These are phyloP conservation scores for Penicillium angulare DNA, from an alignment of 495 filamentous ascomycete genomes.

Conservation along the genomic window DNA sequence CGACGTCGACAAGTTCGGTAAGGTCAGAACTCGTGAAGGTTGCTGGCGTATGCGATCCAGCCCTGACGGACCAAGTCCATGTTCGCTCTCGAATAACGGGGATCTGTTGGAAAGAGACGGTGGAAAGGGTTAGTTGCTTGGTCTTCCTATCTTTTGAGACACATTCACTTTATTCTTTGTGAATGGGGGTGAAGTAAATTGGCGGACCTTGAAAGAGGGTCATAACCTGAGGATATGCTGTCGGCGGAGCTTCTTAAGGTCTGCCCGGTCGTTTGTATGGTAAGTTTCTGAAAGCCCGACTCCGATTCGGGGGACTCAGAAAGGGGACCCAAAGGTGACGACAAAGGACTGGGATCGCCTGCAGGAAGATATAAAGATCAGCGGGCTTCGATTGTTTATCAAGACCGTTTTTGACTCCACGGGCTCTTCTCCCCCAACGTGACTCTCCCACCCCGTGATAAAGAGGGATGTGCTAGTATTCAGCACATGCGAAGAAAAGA, in stretches of 20 bases:
- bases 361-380: constrained; percentile 19
- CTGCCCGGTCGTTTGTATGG: constrained; percentile 35
- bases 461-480: background rate
- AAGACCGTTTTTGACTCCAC: constrained; percentile 5
- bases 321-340: constrained; percentile 44
- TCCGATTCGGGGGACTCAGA: constrained; percentile 43
- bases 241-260: constrained; percentile 44
- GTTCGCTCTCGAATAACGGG: constrained; percentile 60
- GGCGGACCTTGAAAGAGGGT: constrained; percentile 43
- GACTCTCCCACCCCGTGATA: constrained; percentile 6
- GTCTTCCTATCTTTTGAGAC: constrained; percentile 16
- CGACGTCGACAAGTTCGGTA: constrained; percentile 63
- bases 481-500: background rate
- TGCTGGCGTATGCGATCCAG: constrained; percentile 90
- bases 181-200: constrained; percentile 23
- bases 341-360: constrained; percentile 49
- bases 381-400: constrained; percentile 12
- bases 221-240: constrained; percentile 42
- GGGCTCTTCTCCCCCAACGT: constrained; percentile 2
- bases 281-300: constrained; percentile 57
- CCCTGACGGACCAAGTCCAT: constrained; percentile 67
- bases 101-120: constrained; percentile 54
- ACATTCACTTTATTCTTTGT: background rate
- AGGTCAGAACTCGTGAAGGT: constrained; percentile 60
- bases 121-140: background rate